Base-by-base conservation (phyloP, 352 stramenopile species). In the Phytophthora sansomeana region DNA sequence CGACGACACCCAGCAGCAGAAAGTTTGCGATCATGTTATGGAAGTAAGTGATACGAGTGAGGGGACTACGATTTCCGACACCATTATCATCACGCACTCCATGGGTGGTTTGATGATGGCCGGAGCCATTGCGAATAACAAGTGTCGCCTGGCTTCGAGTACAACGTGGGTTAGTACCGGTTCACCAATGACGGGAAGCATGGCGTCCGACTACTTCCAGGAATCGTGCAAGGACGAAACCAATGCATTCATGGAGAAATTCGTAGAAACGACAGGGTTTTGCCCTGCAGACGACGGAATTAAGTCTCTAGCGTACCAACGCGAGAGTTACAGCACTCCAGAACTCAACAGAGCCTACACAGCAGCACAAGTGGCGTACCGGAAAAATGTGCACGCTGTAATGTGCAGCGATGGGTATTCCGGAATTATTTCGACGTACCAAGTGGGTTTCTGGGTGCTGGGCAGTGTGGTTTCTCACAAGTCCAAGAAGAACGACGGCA, bases 341-440 rank as follows among this genome's bases (percentile, higher is more conserved):
- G 41, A 51, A 8, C 39, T 80, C 11, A 42, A 70, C 21, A 39
- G 55, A 10, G 35, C 60, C 1, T 85, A 80, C 29, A 39, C 42
- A 4, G 72, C 74, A 7, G 72, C 65, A 21, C 72, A 78, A 26
- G 51, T 44, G 36, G 69, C 61, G 0, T 80, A 81, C 49, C 56
- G 32, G 6, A 42, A 69, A 21, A 63, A 83, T 44, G 74, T 78
- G 26, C 69, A 68, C 7, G 71, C 72, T 10, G 30, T 64, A 5
- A 74, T 87, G 32, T 89, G 76, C 38, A 78, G 78, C 30, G 61
- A 68, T 53, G 41, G 32, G 5, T 77, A 58, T 41, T 58, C 60
- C 1, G 78, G 80, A 6, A 57, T 89, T 7, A 9, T 81, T 14
- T 78, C 75, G 5, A 33, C 46, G 1, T 69, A 79, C 28, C 69